A percentile compares a stretch with the other conserved stretches of the same genome.
These are phyloP conservation scores for Penicillium soppii DNA, from an alignment of 495 filamentous ascomycete genomes.

Conservation along the genomic window DNA sequence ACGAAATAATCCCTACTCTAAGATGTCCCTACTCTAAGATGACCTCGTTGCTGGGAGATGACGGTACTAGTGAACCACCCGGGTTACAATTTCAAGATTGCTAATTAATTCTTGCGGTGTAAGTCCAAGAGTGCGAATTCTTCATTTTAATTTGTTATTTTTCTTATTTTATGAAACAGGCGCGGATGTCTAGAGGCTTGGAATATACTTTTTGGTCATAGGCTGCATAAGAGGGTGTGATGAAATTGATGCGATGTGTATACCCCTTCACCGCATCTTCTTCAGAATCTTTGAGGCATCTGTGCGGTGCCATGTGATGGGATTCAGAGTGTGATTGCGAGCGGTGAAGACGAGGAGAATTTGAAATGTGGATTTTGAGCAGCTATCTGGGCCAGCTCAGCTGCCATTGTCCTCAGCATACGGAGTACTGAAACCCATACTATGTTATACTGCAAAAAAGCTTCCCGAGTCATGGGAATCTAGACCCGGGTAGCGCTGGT, in stretches of 20 bases:
- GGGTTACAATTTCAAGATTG: too few species aligned
- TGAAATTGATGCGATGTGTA: background rate
- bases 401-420: background rate
- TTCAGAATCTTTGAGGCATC: background rate
- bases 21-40: too few species aligned
- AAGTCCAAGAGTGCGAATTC: too few species aligned
- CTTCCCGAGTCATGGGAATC: background rate
- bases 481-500: background rate
- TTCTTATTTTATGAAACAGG: background rate
- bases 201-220: background rate
- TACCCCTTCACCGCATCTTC: conserved; percentile 3
- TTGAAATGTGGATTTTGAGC: background rate
- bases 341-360: background rate
- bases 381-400: background rate
- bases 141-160: background rate
- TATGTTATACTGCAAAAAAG: background rate
- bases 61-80: too few species aligned
- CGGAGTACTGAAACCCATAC: background rate
- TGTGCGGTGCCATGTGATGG: background rate
- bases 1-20: too few species aligned
- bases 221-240: background rate
- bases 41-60: too few species aligned
- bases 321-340: background rate
- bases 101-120: too few species aligned
- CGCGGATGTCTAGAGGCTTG: background rate